Evolutionary conservation across 2,329 filamentous ascomycete species (phyloP), one percentile per base, ranked within the genome.

Genomic region (Diaporthe citri): DNA sequence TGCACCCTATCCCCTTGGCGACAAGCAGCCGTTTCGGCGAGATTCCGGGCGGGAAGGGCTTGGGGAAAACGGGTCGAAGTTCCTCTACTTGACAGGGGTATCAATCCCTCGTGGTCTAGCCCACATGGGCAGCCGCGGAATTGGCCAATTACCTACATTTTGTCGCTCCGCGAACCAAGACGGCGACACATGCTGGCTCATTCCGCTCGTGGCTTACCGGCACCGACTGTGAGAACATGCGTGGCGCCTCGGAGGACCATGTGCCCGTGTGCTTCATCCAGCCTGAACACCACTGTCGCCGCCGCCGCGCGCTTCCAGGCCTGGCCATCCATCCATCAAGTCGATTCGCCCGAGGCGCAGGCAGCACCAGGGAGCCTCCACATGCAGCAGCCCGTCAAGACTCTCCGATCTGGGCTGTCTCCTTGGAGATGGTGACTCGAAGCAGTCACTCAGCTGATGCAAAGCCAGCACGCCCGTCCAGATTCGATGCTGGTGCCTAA

Each of bases 11-110:
- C 34, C 31, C n/a, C 46, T 59, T 43, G 10, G 52, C 48, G 70
- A 72, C 43, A 72, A 55, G 57, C 51, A 41, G 70, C 46, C 57
- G 70, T 43, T 51, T 62, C 70, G 70, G 70, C 48, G 57, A 60
- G 34, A 39, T 39, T 72, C 57, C 70, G 57, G 70, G 41, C 59
- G 64, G 64, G 46, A 55, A 64, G 25, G 55, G 39, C 69, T 43
- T 22, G 17, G 48, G 36, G 34, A 25, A 36, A 8, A 67, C 25
- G 17, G 31, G 28, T 34, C 57, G 13, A 72, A 17, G 57, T 72
- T 72, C 46, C 43, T 55, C 17, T 72, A 72, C 70, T 46, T 62
- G 70, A 46, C 57, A 41, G 46, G 70, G 70, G 39, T 64, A 7
- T 7, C 22, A 13, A 46, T 59, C 64, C 64, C 31, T 52, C 64